These are phyloP conservation scores for Xylariaceae sp. DNA, from an alignment of 2,329 filamentous ascomycete species.

Conservation along the genomic window DNA sequence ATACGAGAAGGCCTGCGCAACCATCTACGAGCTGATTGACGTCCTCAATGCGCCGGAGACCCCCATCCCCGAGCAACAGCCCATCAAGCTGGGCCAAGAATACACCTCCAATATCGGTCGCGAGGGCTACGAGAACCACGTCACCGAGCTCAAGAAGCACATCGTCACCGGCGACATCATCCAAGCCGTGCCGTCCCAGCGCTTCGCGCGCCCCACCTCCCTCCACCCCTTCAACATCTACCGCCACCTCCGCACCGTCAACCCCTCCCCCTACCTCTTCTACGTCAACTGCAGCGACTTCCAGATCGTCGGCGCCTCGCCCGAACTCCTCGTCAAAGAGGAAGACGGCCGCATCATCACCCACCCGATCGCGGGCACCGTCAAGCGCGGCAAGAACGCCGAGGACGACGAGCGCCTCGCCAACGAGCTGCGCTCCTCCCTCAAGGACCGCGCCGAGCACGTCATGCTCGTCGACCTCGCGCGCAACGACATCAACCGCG, in stretches of 20 bases:
- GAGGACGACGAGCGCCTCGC: slow-evolving; percentile 80
- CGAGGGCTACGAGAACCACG: slow-evolving; percentile 84
- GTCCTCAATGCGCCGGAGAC: slow-evolving; percentile 69
- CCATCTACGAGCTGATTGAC: slow-evolving; percentile 62
- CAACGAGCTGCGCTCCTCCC: slow-evolving; percentile 66
- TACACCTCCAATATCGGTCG: slow-evolving; percentile 91
- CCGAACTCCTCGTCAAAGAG: slow-evolving; percentile 89
- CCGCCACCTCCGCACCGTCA: slow-evolving; percentile 91
- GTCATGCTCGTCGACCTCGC: slow-evolving; percentile 97
- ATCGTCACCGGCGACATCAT: slow-evolving; percentile 93
- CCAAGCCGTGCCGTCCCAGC: slow-evolving; percentile 92
- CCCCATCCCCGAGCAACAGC: slow-evolving; percentile 69
- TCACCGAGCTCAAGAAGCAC: slow-evolving; percentile 79
- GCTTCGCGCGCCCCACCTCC: slow-evolving; percentile 80
- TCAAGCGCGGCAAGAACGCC: slow-evolving; percentile 74
- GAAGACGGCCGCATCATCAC: slow-evolving; percentile 85
- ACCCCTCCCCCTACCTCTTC: slow-evolving; percentile 95
- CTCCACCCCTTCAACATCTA: slow-evolving; percentile 98
- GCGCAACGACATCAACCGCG: slow-evolving; percentile 92
- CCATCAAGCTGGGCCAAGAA: slow-evolving; percentile 66
- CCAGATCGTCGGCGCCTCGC: slow-evolving; percentile 90
- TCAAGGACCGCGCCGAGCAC: slow-evolving; percentile 92
- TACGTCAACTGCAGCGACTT: slow-evolving; percentile 89
- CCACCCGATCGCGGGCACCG: slow-evolving; percentile 94
- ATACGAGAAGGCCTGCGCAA: slow-evolving; percentile 62